These are phyloP conservation scores for Fusarium nanum DNA, from an alignment of 2,329 filamentous ascomycete genomes.

Conservation along the genomic window DNA sequence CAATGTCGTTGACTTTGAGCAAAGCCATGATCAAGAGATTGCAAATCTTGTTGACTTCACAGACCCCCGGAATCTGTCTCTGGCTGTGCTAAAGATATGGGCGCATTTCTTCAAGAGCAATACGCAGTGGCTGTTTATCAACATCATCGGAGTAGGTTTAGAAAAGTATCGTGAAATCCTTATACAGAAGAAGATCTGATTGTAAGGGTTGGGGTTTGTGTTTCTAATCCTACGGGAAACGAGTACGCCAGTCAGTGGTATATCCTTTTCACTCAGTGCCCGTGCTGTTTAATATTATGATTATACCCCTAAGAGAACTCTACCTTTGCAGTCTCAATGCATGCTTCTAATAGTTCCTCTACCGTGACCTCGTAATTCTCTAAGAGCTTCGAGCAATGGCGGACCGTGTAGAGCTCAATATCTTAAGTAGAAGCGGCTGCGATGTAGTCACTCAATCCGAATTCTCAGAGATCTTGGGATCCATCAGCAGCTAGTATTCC, in stretches of 20 bases:
- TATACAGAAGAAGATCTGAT: constrained; percentile 10
- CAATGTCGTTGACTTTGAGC: constrained; percentile 52
- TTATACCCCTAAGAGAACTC: not conserved
- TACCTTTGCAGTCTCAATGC: too few relatives aligned
- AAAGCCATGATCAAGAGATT: constrained; percentile 27
- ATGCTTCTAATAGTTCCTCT: too few relatives aligned
- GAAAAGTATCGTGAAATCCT: constrained; percentile 50
- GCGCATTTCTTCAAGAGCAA: constrained; percentile 60
- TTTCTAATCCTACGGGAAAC: not conserved
- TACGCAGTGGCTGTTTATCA: constrained; percentile 61
- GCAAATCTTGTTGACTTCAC: constrained; percentile 2
- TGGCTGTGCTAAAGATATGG: constrained; percentile 59
- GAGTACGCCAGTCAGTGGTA: not conserved
- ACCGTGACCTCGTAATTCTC: too few relatives aligned
- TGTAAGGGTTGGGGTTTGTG: not conserved
- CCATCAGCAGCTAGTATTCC: too few relatives aligned
- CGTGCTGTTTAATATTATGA: not conserved
- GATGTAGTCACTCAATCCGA: too few relatives aligned
- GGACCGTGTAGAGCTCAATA: too few relatives aligned
- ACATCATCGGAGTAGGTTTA: constrained; percentile 57
- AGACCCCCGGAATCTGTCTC: not conserved
- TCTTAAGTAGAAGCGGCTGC: too few relatives aligned
- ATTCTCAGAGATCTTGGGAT: too few relatives aligned
- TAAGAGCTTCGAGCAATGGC: too few relatives aligned
- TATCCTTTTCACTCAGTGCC: not conserved